These are phyloP conservation scores for Mycena galopus DNA, from an alignment of 768 basidiomycete species.

Conservation along the genomic window DNA sequence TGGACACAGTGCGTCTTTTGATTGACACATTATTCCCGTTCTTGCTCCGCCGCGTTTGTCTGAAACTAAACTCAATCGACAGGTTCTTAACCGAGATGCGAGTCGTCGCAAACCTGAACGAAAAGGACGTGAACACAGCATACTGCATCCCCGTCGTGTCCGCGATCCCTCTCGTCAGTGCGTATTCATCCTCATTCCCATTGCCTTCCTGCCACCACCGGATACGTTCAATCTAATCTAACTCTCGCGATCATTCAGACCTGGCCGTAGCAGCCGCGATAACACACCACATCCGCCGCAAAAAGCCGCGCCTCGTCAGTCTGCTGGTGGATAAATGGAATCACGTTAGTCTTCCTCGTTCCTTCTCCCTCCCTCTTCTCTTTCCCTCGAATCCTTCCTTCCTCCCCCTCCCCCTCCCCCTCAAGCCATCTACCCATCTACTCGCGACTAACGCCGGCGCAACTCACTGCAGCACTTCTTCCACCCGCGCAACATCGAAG, in stretches of 20 bases:
- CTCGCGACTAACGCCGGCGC: neutral
- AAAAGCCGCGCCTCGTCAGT: slow-evolving; percentile 53
- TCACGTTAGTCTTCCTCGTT: slow-evolving; percentile 49
- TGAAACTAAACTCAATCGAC: neutral
- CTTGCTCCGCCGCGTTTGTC: too few relatives aligned
- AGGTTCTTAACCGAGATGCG: slow-evolving; percentile 59
- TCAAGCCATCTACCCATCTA: neutral
- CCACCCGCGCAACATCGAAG: slow-evolving; percentile 58
- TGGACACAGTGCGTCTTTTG: slow-evolving; percentile 56
- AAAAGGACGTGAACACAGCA: slow-evolving; percentile 46
- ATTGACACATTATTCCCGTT: neutral
- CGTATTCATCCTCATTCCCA: slow-evolving; percentile 24
- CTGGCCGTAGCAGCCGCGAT: slow-evolving; percentile 44
- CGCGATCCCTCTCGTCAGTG: slow-evolving; percentile 47
- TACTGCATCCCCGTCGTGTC: slow-evolving; percentile 44
- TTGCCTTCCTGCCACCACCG: too few relatives aligned
- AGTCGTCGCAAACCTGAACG: slow-evolving; percentile 48
- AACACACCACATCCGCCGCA: slow-evolving; percentile 43
- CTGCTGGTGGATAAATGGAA: slow-evolving; percentile 65
- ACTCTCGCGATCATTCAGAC: too few relatives aligned
- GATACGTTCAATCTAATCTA: too few relatives aligned
- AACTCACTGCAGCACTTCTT: slow-evolving; percentile 62
- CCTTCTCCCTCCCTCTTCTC: neutral
- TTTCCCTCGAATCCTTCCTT: too few relatives aligned
- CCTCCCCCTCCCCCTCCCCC: too few relatives aligned